A percentile compares a stretch with the other conserved stretches of the same genome.
Evolutionary conservation across 129 eudicot species (phyloP).

Genomic region (Pulicaria dysenterica): DNA sequence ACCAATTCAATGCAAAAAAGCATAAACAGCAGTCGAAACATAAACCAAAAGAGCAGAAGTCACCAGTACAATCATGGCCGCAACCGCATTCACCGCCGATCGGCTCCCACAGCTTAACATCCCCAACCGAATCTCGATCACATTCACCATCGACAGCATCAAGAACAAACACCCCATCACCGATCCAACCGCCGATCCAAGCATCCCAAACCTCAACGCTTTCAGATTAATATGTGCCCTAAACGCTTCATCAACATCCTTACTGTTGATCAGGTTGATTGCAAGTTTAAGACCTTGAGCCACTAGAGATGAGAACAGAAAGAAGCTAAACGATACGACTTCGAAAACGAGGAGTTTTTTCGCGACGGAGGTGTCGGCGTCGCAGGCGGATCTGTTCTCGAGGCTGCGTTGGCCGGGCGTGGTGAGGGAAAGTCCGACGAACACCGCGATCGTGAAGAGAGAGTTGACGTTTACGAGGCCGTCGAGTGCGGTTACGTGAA

Average conservation of each 20-base stretch:
- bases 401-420: constrained; percentile 49
- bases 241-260: constrained; percentile 43
- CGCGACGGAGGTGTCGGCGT: constrained; percentile 43
- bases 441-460: constrained; percentile 58
- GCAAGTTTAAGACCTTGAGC: constrained; percentile 65
- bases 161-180: constrained; percentile 60
- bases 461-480: constrained; percentile 61
- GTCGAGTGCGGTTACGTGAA: constrained; percentile 63
- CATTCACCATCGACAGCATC: constrained; percentile 59
- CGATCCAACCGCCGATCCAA: constrained; percentile 56
- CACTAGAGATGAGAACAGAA: constrained; percentile 53
- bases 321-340: constrained; percentile 57
- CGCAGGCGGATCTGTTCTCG: constrained; percentile 40
- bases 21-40: constrained; percentile 56
- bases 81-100: constrained; percentile 38
- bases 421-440: constrained; percentile 56
- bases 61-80: constrained; percentile 43
- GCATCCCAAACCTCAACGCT: constrained; percentile 52
- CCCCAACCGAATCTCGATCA: constrained; percentile 54
- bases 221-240: constrained; percentile 49
- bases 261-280: constrained; percentile 47
- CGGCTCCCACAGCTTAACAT: constrained; percentile 47
- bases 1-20: constrained; percentile 40
- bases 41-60: constrained; percentile 52
- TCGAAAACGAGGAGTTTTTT: constrained; percentile 51